These are phyloP conservation scores for Curvularia lunata DNA, from an alignment of 2,329 filamentous ascomycete species.

Conservation along the genomic window DNA sequence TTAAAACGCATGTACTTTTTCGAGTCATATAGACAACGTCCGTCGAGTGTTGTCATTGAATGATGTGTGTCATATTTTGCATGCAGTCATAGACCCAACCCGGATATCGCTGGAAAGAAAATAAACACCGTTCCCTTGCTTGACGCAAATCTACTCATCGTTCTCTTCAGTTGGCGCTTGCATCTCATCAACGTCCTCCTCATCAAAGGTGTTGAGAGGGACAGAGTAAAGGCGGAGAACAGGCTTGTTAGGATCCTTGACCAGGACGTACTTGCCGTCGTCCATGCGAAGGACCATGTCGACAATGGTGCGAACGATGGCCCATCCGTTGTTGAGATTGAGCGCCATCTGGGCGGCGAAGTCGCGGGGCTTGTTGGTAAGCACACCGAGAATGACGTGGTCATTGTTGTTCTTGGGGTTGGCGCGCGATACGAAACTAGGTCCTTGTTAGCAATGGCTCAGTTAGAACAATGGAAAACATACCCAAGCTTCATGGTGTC, in stretches of 20 bases:
- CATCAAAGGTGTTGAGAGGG: conserved; percentile 85
- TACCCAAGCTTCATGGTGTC: conserved; percentile 98
- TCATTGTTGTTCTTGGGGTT: conserved; percentile 92
- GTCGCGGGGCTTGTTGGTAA: conserved; percentile 97
- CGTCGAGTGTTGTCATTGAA: conserved; percentile 16
- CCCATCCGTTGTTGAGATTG: conserved; percentile 96
- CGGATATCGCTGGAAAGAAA: conserved; percentile 30
- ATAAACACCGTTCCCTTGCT: conserved; percentile 10
- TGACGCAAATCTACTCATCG: conserved; percentile 54
- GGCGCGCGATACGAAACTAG: conserved; percentile 89
- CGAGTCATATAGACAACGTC: conserved; percentile 2
- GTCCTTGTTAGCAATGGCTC: conserved; percentile 11
- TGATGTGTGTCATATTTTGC: conserved; percentile 30
- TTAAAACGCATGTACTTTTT: not conserved
- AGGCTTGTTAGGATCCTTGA: conserved; percentile 95
- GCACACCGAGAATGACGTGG: conserved; percentile 92
- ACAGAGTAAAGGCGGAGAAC: conserved; percentile 93
- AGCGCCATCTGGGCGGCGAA: conserved; percentile 98
- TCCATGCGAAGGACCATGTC: conserved; percentile 86
- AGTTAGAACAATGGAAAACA: conserved; percentile 43
- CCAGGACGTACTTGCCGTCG: conserved; percentile 79
- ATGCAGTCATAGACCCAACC: conserved; percentile 26
- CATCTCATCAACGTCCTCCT: conserved; percentile 80
- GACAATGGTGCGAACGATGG: conserved; percentile 96
- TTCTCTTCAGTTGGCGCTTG: conserved; percentile 62